Base-by-base conservation (phyloP, 1,284 basidiomycete genomes). In the Spongiforma sp. region DNA sequence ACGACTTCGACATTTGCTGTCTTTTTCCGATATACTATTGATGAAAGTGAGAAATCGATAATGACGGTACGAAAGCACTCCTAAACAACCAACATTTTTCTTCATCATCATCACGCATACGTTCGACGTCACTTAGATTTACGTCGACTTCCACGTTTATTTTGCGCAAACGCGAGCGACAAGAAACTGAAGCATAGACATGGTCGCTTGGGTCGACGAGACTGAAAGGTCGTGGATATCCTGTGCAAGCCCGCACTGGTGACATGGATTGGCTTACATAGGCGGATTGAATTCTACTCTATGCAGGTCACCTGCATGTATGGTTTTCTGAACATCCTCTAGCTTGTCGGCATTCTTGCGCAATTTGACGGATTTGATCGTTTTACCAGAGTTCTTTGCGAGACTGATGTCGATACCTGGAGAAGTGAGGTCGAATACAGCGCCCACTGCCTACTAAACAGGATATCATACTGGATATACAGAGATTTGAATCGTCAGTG, bases 11-110 rank as follows among this genome's bases (percentile, higher is more conserved):
- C 5, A 0, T 69, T 52, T 37, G 59, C 67, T 4, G 0, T 7
- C 37, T 46, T 69, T 36, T 63, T 68, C 30, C 67, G 60, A 37
- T 69, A 67, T 0, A n/a, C 68, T 70, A n/a, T 69, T 7, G 19
- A 46, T 15, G 6, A 59, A 30, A n/a, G n/a, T 61, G 26, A 71
- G 66, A 1, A 17, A 60, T 48, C 10, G 4, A 36, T 8, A 30
- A 30, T 12, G 17, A 1, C n/a, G 21, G 15, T 26, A 11, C 10
- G 4, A 33, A 32, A 15, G 39, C n/a, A n/a, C n/a, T n/a, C n/a
- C n/a, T n/a, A n/a, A n/a, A 52, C 19, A 15, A 69, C 69, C 15
- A 3, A 69, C 69, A 59, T 61, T 43, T 55, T 11, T 52, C 21
- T 12, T 32, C 61, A 26, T 39, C 36, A 4, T 61, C 59, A 8